Base-by-base conservation (phyloP, 2,329 filamentous ascomycete genomes). In the Alternaria sp. region DNA sequence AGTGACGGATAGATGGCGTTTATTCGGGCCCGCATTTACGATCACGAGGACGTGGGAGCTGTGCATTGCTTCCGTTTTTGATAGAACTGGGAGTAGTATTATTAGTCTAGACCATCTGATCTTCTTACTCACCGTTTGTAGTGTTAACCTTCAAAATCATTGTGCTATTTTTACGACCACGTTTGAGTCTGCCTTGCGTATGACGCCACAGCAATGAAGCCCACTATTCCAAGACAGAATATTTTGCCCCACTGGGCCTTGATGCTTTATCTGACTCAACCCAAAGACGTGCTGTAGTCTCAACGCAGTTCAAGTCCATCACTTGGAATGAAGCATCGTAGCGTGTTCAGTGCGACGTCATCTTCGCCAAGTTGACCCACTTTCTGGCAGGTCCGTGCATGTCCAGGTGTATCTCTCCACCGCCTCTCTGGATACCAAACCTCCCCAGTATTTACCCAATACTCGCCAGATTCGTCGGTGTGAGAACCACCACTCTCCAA, bases 401-500 rank as follows among this genome's bases (percentile, higher is more conserved):
- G 51, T 17, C 17, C 17, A 17, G 17, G 17, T 17, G 17, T 56
- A 31, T 56, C 45, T 54, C 63, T 65, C 62, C 69, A 74, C 70
- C 72, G 71, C 71, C 66, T 61, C 66, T 73, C 73, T 49, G 36
- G 53, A 42, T 51, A 54, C 44, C 54, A 55, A 59, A 61, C 53
- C 33, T 51, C 58, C 58, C 51, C 40, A 50, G 29, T 51, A 34
- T 42, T 42, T 44, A 56, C 50, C 54, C 26, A 51, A 50, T 33
- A 54, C 49, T 49, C 37, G 51, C 39, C 61, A 48, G 44, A 44
- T 51, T 55, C 58, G 68, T 72, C 72, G 72, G 72, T 75, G 72
- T 73, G 70, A 68, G 65, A 68, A 58, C 49, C 56, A 61, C 67
- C 62, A 69, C 65, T 41, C 37, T 46, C 55, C 55, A 54, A 28